A percentile compares a stretch with the other conserved stretches of the same genome.
Conservation (phyloP, 306 rosid species). For the Malus orientalis region DNA sequence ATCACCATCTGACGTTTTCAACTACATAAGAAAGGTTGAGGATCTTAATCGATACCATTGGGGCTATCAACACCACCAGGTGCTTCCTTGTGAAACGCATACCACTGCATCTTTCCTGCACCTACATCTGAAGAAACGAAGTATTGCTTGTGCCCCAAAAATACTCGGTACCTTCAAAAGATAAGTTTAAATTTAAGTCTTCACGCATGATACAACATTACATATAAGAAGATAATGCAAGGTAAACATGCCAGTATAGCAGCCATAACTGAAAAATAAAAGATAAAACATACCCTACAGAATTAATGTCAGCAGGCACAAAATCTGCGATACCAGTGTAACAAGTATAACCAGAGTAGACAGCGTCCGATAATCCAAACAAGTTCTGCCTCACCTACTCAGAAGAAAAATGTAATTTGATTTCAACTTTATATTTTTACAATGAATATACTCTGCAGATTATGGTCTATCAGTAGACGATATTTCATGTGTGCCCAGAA, state of each 20-base stretch:
- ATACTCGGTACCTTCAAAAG: slow-evolving; percentile 82
- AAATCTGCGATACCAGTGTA: slow-evolving; percentile 94
- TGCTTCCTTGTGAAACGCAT: slow-evolving; percentile 79
- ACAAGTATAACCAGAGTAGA: slow-evolving; percentile 88
- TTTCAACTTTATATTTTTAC: neutral
- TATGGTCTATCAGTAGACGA: neutral
- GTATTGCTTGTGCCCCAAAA: slow-evolving; percentile 97
- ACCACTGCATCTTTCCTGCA: slow-evolving; percentile 98
- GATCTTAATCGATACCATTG: slow-evolving; percentile 35
- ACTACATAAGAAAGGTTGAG: neutral
- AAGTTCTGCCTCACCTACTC: slow-evolving; percentile 67
- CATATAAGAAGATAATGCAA: neutral
- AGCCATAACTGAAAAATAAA: neutral
- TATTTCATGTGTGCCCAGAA: neutral
- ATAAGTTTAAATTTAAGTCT: slow-evolving; percentile 25
- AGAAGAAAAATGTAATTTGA: neutral
- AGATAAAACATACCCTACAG: slow-evolving; percentile 69
- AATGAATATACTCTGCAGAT: neutral
- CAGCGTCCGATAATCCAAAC: slow-evolving; percentile 61
- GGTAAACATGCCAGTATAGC: slow-evolving; percentile 1
- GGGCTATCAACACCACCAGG: slow-evolving; percentile 72
- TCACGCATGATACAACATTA: slow-evolving; percentile 8
- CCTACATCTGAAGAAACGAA: slow-evolving; percentile 98
- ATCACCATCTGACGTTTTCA: neutral
- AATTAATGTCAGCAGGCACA: slow-evolving; percentile 82